phyloP scores from a whole-genome alignment of 805 yeast species.

The Candida methanosorbosa region DNA sequence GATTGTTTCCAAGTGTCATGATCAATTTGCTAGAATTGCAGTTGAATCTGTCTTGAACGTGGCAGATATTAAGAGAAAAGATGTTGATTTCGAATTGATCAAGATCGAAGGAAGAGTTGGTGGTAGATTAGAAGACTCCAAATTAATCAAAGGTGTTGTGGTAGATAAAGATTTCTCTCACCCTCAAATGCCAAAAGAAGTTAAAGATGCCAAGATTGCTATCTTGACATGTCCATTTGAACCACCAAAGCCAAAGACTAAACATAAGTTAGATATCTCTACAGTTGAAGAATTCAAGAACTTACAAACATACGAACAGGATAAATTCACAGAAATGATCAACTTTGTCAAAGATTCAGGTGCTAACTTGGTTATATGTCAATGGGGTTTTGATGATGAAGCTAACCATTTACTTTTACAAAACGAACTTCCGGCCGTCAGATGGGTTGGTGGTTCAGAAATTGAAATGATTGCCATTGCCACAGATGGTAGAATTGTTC shows the following conservation, averaged over 20 bases:
- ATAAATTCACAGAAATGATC: constrained; percentile 87
- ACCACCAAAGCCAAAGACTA: constrained; percentile 99
- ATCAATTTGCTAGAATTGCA: constrained; percentile 92
- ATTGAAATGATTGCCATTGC: constrained; percentile 94
- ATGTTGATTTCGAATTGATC: constrained; percentile 94
- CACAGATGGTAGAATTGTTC: constrained; percentile 94
- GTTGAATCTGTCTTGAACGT: constrained; percentile 92
- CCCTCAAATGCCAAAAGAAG: constrained; percentile 91
- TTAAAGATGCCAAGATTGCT: constrained; percentile 79
- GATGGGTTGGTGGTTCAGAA: constrained; percentile 99
- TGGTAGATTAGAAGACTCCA: constrained; percentile 82
- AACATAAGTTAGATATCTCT: constrained; percentile 90
- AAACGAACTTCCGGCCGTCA: constrained; percentile 86
- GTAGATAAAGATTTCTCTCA: constrained; percentile 96
- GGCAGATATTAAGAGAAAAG: constrained; percentile 85
- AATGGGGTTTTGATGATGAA: constrained; percentile 99
- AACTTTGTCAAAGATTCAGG: constrained; percentile 78
- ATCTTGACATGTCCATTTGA: constrained; percentile 97
- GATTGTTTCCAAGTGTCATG: constrained; percentile 90
- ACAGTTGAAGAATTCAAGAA: constrained; percentile 90
- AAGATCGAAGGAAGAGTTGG: constrained; percentile 95
- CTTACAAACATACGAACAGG: constrained; percentile 86
- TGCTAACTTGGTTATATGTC: constrained; percentile 94
- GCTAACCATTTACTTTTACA: constrained; percentile 88
- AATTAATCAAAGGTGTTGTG: constrained; percentile 82